A percentile compares a stretch with the other conserved stretches of the same genome.
Conservation (phyloP, 768 basidiomycete species). For the Termitomyces bulborhizus region DNA sequence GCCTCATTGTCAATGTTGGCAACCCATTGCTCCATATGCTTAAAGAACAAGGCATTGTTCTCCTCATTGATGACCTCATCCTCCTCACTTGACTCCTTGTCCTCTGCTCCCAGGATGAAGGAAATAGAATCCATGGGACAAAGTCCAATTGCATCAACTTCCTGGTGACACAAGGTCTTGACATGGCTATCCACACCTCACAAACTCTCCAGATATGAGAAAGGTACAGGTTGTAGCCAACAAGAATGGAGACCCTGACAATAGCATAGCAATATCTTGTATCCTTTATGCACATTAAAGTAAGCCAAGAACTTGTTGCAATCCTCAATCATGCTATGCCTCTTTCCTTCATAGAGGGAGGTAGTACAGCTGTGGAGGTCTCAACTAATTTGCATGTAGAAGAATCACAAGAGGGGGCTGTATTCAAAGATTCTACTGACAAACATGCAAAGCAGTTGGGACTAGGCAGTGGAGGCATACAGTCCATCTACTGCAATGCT, state of each 20-base stretch:
- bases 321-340: neutral
- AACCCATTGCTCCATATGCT: neutral
- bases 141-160: neutral
- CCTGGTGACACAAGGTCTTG: neutral
- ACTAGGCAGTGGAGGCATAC: too few species aligned
- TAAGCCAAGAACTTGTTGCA: neutral
- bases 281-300: neutral
- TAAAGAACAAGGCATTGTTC: neutral
- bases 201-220: neutral
- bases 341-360: neutral
- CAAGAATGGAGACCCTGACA: neutral
- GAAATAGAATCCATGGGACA: neutral
- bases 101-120: neutral
- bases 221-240: neutral
- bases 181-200: neutral
- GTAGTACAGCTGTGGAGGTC: too few species aligned
- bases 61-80: neutral
- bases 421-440: too few species aligned
- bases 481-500: too few species aligned
- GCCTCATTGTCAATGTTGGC: neutral
- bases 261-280: neutral
- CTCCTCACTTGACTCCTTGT: neutral
- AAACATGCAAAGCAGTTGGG: too few species aligned
- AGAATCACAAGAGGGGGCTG: too few species aligned
- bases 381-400: too few species aligned